Evolutionary conservation across 169 alveolate species (phyloP), one percentile per base, ranked within the genome.

Genomic region (Pseudocohnilembus persalinus): DNA sequence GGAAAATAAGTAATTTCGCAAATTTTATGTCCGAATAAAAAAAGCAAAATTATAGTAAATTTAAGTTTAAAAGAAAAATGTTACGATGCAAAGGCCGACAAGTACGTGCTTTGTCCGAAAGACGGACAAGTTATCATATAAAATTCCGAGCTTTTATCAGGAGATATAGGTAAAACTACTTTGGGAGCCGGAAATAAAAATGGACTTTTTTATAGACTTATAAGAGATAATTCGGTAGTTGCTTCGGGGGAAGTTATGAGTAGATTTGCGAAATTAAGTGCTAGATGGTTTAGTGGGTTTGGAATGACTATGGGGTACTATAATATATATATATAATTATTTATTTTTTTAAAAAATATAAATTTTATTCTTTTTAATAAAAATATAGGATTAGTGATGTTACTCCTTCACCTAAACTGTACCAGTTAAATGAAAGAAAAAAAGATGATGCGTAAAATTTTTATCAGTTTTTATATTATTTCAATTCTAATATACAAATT

Each of bases 301-400:
- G 99, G 99, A 32, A 96, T 98, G 98, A 97, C 99, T 20, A 97
- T 98, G n/a, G 99, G 99, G 68, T 49, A 49, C 20, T 49, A 49
- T 49, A 11, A 49, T 11, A 49, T 49, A 49, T 11, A 49, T 11
- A 49, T 20, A 20, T 11, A 49, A 11, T 49, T 11, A 49, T 49
- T 49, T 20, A 4, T 11, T 11, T 11, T 20, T 49, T 11, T 11
- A 4, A 11, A 49, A 4, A 49, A 49, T 20, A 49, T 49, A 49
- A 11, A 49, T 49, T 49, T 49, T 4, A 11, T 49, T 49, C 20
- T 49, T n/a, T n/a, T n/a, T n/a, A n/a, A n/a, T n/a, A n/a, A 49
- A 49, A 11, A 11, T 49, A 49, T 49, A 49, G 68, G 0, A 96
- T 98, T n/a, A 98, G 97, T 74, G 99, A 99, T 90, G 99, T 98